phyloP scores from a whole-genome alignment of 176 grass and related monocot species.

The Triticum urartu region DNA sequence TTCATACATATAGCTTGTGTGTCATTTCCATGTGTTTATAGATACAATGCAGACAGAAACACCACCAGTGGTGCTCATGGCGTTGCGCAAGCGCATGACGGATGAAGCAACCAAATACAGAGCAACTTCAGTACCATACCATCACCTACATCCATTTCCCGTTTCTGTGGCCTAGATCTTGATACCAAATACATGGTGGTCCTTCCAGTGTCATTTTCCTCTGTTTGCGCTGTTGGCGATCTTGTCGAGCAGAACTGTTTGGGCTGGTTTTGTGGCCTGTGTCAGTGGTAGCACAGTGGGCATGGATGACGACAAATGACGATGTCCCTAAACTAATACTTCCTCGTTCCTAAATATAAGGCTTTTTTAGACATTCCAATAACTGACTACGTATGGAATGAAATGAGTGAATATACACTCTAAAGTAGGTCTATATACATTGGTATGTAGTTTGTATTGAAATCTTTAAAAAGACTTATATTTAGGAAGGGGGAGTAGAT shows the following conservation, averaged over 20 bases:
- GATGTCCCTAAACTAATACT: neutral
- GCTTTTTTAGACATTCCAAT: no score
- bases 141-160: neutral
- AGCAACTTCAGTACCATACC: neutral
- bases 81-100: neutral
- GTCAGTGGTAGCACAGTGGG: neutral
- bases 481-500: neutral
- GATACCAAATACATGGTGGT: neutral
- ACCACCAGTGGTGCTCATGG: no score
- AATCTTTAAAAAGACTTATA: no score
- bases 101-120: conserved; percentile 11
- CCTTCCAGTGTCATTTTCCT: no score
- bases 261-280: no score
- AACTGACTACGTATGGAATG: no score
- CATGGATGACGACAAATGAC: neutral
- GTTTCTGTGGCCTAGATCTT: neutral
- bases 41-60: neutral
- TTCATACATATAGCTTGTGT: neutral
- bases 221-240: neutral
- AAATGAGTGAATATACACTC: no score
- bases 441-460: no score
- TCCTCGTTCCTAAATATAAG: no score
- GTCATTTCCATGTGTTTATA: conserved; percentile 4
- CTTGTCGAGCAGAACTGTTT: neutral
- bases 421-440: no score